phyloP scores from a whole-genome alignment of 805 yeast species.

The Millerozyma acaciae region DNA sequence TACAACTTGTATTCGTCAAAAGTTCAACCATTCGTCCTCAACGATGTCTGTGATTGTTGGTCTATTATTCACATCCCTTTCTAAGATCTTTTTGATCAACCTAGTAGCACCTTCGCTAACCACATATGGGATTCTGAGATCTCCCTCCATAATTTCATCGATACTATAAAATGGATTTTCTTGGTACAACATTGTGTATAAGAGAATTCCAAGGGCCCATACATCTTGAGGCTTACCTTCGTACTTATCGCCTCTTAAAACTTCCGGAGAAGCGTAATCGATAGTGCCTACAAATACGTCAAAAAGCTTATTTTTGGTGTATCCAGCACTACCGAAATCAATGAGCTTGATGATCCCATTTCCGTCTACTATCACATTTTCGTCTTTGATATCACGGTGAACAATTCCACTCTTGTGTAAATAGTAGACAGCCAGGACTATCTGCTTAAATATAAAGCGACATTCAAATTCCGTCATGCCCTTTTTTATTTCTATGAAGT shows the following conservation, averaged over 20 bases:
- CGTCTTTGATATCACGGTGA: conserved; percentile 94
- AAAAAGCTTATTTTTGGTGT: conserved; percentile 86
- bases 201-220: conserved; percentile 92
- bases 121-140: conserved; percentile 64
- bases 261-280: conserved; percentile 98
- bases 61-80: conserved; percentile 61
- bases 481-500: conserved; percentile 80
- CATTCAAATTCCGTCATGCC: conserved; percentile 79
- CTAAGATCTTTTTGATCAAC: conserved; percentile 62
- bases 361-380: conserved; percentile 83
- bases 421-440: conserved; percentile 74
- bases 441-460: conserved; percentile 71
- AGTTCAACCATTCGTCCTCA: conserved; percentile 59
- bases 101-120: conserved; percentile 58
- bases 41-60: conserved; percentile 72
- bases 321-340: conserved; percentile 95
- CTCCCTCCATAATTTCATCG: conserved; percentile 93
- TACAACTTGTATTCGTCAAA: too few relatives aligned
- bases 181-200: conserved; percentile 85
- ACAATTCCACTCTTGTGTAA: conserved; percentile 83
- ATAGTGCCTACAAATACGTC: conserved; percentile 97
- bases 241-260: conserved; percentile 80
- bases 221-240: conserved; percentile 94
- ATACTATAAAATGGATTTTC: conserved; percentile 95
- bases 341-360: conserved; percentile 78